Conservation (phyloP, 345 rosid species). For the Lumnitzera racemosa region DNA sequence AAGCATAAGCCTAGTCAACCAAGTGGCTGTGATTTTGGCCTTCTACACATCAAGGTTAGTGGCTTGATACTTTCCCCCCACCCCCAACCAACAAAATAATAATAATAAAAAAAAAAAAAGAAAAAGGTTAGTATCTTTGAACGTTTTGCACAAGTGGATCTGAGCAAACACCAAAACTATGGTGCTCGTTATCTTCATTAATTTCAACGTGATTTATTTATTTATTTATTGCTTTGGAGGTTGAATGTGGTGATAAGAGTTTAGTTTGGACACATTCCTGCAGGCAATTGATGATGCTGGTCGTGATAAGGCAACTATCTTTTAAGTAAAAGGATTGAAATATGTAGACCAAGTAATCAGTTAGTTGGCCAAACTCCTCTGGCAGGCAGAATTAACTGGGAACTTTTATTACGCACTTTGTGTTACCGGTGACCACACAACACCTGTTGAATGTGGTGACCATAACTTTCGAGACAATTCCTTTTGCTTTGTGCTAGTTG, state of each 20-base stretch:
- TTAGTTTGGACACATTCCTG: background rate
- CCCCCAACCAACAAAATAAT: no score
- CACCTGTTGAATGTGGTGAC: conserved; percentile 93
- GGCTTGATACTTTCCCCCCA: no score
- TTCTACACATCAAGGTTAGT: conserved; percentile 90
- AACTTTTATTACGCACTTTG: conserved; percentile 60
- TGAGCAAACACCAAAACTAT: no score
- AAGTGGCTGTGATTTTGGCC: conserved; percentile 87
- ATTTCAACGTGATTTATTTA: no score
- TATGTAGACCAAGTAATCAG: conserved; percentile 76
- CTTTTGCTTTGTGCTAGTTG: conserved; percentile 63
- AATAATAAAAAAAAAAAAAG: no score
- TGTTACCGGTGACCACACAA: conserved; percentile 92
- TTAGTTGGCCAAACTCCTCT: conserved; percentile 78
- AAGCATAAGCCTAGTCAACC: conserved; percentile 56
- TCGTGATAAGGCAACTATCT: conserved; percentile 81
- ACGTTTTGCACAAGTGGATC: no score
- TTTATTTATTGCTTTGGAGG: no score
- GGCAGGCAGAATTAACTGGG: conserved; percentile 61
- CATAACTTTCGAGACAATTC: conserved; percentile 93
- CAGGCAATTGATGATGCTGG: conserved; percentile 98
- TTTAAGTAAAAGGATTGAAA: conserved; percentile 77
- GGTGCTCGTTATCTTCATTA: no score
- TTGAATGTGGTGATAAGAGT: no score
- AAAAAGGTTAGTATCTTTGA: no score